A percentile compares a stretch with the other conserved stretches of the same genome.
Evolutionary conservation across 1,139 yeast species (phyloP).

Genomic region (Yamadazyma taylorii): DNA sequence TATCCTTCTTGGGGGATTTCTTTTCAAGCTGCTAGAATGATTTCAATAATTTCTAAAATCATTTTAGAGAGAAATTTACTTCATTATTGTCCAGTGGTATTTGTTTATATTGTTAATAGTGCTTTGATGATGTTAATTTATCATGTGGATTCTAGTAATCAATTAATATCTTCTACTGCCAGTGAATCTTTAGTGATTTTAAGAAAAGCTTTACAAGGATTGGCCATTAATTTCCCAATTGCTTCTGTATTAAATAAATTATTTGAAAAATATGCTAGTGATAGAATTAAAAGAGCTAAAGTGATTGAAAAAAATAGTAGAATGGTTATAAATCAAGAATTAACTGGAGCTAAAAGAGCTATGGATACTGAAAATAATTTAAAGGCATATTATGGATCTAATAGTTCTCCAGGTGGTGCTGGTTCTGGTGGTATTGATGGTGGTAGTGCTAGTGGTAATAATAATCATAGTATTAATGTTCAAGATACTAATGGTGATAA

Average conservation of each 20-base stretch:
- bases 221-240: slow-evolving; percentile 48
- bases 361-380: slow-evolving; percentile 22
- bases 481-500: slow-evolving; percentile 2
- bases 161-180: slow-evolving; percentile 60
- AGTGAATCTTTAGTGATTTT: slow-evolving; percentile 55
- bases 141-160: slow-evolving; percentile 64
- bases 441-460: too few relatives aligned
- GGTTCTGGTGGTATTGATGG: too few relatives aligned
- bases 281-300: slow-evolving; percentile 43
- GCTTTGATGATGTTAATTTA: slow-evolving; percentile 74
- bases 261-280: slow-evolving; percentile 49
- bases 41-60: slow-evolving; percentile 64
- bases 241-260: slow-evolving; percentile 43
- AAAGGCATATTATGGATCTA: slow-evolving; percentile 19
- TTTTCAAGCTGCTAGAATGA: slow-evolving; percentile 83
- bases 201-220: slow-evolving; percentile 50
- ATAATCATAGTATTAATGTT: too few relatives aligned
- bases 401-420: slow-evolving; percentile 8
- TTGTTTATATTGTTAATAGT: slow-evolving; percentile 59
- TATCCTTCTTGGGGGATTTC: slow-evolving; percentile 86
- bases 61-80: slow-evolving; percentile 53
- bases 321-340: slow-evolving; percentile 41
- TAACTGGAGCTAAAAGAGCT: slow-evolving; percentile 28
- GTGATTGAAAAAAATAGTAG: slow-evolving; percentile 43
- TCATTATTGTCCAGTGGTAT: slow-evolving; percentile 55